A percentile compares a stretch with the other conserved stretches of the same genome.
Conservation (phyloP, 2,329 filamentous ascomycete genomes). For the Ampelomyces quisqualis region DNA sequence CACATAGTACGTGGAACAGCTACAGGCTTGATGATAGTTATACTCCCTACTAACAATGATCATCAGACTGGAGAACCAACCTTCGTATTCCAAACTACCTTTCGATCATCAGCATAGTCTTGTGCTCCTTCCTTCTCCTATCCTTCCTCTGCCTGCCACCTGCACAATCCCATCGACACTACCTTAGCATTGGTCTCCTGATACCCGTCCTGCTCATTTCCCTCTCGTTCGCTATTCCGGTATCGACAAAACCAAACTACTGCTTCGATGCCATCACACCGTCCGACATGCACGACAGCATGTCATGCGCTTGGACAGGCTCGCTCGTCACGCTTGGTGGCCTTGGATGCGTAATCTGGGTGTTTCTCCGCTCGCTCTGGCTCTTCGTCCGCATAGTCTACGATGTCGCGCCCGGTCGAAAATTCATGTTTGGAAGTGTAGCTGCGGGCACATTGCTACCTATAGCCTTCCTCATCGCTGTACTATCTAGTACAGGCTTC, state of each 20-base stretch:
- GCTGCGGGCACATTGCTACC: conserved; percentile 33
- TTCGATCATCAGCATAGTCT: conserved; percentile 66
- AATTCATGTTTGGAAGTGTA: conserved; percentile 36
- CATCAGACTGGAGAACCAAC: conserved; percentile 27
- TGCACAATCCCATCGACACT: conserved; percentile 83
- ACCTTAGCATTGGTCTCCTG: conserved; percentile 78
- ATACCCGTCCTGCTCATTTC: conserved; percentile 71
- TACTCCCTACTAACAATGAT: not conserved
- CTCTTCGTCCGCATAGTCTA: conserved; percentile 45
- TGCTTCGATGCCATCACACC: conserved; percentile 85
- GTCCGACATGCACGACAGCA: conserved; percentile 72
- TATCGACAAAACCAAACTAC: conserved; percentile 69
- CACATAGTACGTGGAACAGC: too few species aligned
- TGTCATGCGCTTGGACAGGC: conserved; percentile 78
- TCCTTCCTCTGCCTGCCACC: conserved; percentile 78
- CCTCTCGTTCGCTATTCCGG: conserved; percentile 80
- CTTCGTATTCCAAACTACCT: conserved; percentile 70
- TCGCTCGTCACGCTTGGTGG: conserved; percentile 76
- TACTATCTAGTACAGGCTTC: conserved; percentile 38
- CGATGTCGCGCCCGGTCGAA: conserved; percentile 33
- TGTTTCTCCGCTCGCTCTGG: conserved; percentile 41
- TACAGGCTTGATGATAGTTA: conserved; percentile 27
- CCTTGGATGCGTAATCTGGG: conserved; percentile 76
- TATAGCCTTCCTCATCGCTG: conserved; percentile 32
- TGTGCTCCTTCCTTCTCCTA: conserved; percentile 70